Conservation (phyloP, 192 early-diverging fungal species). For the Gaertneriomyces semiglobifer region DNA sequence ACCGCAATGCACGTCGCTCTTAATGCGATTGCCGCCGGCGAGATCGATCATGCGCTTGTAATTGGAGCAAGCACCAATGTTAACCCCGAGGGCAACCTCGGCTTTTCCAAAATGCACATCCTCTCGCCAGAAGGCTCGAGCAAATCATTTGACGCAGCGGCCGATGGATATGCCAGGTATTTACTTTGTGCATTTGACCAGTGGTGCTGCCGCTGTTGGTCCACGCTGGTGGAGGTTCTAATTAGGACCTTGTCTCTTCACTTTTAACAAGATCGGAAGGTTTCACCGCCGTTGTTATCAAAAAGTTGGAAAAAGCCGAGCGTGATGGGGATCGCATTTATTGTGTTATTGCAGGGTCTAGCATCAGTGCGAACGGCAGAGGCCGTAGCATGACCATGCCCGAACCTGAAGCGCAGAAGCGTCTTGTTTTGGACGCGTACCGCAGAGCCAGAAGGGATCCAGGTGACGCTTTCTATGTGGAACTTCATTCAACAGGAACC, state of each 20-base stretch:
- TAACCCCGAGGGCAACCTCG: conserved; percentile 15
- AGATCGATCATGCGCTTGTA: conserved; percentile 37
- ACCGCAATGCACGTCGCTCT: conserved; percentile 34
- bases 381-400: conserved; percentile 33
- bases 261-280: conserved; percentile 25
- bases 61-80: conserved; percentile 19
- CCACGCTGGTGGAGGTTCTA: no score
- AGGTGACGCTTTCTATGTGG: conserved; percentile 33
- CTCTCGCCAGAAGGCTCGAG: conserved; percentile 34
- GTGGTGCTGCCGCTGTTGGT: no score
- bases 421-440: conserved; percentile 21
- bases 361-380: conserved; percentile 36
- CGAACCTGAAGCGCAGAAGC: conserved; percentile 22
- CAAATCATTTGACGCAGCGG: conserved; percentile 34
- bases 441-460: conserved; percentile 17
- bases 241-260: no score
- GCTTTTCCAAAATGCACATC: conserved; percentile 27
- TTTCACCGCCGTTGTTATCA: conserved; percentile 31
- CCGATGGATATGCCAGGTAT: conserved; percentile 35
- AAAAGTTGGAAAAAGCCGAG: conserved; percentile 31
- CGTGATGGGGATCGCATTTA: conserved; percentile 36
- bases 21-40: conserved; percentile 28
- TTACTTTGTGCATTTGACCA: no score
- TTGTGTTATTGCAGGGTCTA: conserved; percentile 29
- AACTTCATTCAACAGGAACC: conserved; percentile 36